Conservation (phyloP, 2,329 filamentous ascomycete species). For the Macrophomina tecta region DNA sequence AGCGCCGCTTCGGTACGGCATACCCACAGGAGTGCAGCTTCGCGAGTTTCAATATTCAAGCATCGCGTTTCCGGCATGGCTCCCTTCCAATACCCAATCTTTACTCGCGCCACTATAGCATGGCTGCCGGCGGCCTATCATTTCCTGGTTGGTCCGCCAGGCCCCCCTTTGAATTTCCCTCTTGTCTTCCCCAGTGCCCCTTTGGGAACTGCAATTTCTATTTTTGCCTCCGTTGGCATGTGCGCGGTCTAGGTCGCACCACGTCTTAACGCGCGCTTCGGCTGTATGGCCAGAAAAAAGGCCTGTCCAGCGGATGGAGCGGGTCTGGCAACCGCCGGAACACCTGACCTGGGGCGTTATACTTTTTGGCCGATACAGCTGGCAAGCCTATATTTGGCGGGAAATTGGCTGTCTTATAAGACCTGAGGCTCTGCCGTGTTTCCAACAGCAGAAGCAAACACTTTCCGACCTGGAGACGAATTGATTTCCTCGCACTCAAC, state of each 20-base stretch:
- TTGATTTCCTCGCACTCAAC: not conserved
- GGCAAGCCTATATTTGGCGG: not conserved
- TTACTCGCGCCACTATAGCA: not conserved
- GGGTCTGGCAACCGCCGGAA: not conserved
- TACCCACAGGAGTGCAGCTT: not conserved
- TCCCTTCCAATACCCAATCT: not conserved
- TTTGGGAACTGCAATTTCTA: not conserved
- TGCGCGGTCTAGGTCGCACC: not conserved
- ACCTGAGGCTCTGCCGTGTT: not conserved
- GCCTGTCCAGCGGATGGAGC: conserved; percentile 1
- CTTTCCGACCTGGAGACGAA: not conserved
- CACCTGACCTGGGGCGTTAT: not conserved
- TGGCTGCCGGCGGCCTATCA: not conserved
- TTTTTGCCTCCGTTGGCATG: conserved; percentile 10
- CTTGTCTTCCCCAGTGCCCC: not conserved
- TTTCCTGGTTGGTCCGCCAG: conserved; percentile 2
- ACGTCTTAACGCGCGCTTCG: conserved; percentile 8
- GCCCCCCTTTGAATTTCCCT: conserved; percentile 16
- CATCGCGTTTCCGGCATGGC: not conserved
- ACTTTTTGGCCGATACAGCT: not conserved
- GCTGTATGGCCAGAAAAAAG: conserved; percentile 7
- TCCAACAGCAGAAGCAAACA: not conserved
- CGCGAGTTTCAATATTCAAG: not conserved
- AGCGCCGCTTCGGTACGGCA: not conserved
- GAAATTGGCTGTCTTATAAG: conserved; percentile 1